phyloP scores from a whole-genome alignment of 1,139 yeast genomes.

The Nakaseomyces sp. region DNA sequence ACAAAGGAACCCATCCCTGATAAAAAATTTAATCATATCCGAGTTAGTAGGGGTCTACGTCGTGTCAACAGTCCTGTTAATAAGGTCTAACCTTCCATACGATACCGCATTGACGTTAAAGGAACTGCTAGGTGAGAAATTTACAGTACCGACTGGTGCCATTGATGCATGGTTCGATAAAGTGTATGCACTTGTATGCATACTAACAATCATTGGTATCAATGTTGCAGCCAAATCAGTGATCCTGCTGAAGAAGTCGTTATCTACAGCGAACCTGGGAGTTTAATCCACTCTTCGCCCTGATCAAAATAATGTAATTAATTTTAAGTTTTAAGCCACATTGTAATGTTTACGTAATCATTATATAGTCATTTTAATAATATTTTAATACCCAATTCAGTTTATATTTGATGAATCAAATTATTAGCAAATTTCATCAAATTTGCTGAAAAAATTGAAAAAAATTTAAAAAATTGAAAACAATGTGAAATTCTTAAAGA shows the following conservation, averaged over 20 bases:
- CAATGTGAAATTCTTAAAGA: too few relatives aligned
- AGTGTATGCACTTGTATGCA: constrained; percentile 52
- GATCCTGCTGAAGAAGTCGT: neutral
- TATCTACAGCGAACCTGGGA: neutral
- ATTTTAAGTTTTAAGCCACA: too few relatives aligned
- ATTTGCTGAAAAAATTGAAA: too few relatives aligned
- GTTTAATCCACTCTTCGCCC: neutral
- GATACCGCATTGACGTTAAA: constrained; percentile 38
- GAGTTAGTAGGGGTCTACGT: constrained; percentile 73
- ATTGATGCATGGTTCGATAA: constrained; percentile 79
- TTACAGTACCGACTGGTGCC: constrained; percentile 38
- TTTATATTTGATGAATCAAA: too few relatives aligned
- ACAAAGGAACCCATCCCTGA: constrained; percentile 25
- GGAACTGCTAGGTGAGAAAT: constrained; percentile 27
- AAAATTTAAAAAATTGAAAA: too few relatives aligned
- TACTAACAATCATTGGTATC: constrained; percentile 44
- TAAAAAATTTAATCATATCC: constrained; percentile 46
- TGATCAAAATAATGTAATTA: too few relatives aligned
- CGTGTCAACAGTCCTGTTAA: constrained; percentile 67
- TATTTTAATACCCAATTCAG: too few relatives aligned
- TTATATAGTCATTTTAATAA: too few relatives aligned
- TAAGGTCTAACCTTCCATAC: constrained; percentile 65
- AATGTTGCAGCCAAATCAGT: constrained; percentile 20
- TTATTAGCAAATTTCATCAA: too few relatives aligned
- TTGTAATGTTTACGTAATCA: neutral